Conservation (phyloP, 2,329 filamentous ascomycete species). For the Fusarium secorum region DNA sequence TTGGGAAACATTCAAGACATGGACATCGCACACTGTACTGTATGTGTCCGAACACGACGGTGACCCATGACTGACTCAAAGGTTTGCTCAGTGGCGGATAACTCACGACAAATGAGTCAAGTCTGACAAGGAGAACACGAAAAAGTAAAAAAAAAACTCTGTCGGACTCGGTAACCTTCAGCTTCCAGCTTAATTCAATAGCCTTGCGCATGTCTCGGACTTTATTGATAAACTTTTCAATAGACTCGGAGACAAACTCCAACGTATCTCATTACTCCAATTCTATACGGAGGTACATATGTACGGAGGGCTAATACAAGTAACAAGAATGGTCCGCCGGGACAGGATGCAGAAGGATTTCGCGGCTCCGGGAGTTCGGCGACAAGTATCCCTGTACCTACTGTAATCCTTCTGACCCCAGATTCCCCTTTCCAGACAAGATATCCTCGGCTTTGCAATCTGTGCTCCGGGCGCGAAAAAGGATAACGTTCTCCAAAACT, state of each 20-base stretch:
- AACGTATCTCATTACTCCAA: background rate
- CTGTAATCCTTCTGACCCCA: slow-evolving; percentile 19
- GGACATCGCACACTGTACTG: slow-evolving; percentile 26
- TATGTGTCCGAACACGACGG: background rate
- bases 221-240: slow-evolving; percentile 2
- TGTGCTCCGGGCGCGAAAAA: background rate
- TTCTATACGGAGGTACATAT: background rate
- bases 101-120: slow-evolving; percentile 13
- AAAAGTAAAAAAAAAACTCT: background rate
- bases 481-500: background rate
- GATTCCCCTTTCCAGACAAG: slow-evolving; percentile 16
- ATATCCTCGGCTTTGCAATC: slow-evolving; percentile 20
- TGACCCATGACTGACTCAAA: slow-evolving; percentile 27
- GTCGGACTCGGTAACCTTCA: background rate
- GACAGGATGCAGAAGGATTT: background rate
- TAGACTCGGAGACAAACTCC: slow-evolving; percentile 15
- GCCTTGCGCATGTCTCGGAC: background rate
- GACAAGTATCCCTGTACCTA: slow-evolving; percentile 1
- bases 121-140: background rate
- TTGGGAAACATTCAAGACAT: background rate
- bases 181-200: background rate
- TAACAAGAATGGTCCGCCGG: background rate
- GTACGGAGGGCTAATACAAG: background rate
- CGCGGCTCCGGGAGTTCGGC: slow-evolving; percentile 17
- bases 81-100: slow-evolving; percentile 29